Evolutionary conservation across 306 rosid genomes (phyloP), one percentile per base, ranked within the genome.

Genomic region (Arachis stenosperma): DNA sequence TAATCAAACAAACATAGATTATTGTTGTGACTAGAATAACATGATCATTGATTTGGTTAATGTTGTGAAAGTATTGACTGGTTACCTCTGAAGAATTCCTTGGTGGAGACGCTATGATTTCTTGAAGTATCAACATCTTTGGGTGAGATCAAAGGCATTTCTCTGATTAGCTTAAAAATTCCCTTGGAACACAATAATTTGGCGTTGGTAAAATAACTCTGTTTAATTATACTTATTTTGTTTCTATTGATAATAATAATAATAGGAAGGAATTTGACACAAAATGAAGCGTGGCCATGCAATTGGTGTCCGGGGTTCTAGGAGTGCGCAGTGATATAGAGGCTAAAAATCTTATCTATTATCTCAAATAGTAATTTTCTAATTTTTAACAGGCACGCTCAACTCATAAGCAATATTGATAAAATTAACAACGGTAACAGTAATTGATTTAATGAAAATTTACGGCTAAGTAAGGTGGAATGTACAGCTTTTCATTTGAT

Each of bases 81-180:
- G 30, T 62, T 87, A 92, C 98, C 97, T 88, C 86, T 84, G 48
- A 86, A 80, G 67, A 84, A 67, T 57, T 90, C 91, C 66, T 86
- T 30, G 64, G 88, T 67, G n/a, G 77, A 57, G 39, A 55, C 39
- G 62, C 40, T 4, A 33, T 77, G 65, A 79, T 43, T 54, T 74
- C 56, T 84, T 44, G 82, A 12, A 43, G 78, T 56, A 9, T 84
- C 84, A 39, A 73, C 76, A 11, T 78, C 57, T 70, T 73, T 77
- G 54, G 44, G 79, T 2, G 61, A 9, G 0, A 81, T 67, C 8
- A 75, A 85, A 79, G 91, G 84, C 96, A 89, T 93, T 73, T 71
- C 64, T 78, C 7, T 61, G 17, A 48, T 4, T 52, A 57, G 5
- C 70, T 66, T 0, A 33, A 33, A 33, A 41, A n/a, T 15, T 36